Evolutionary conservation across 1,139 yeast genomes (phyloP).

Genomic region (Williopsis jadinii): DNA sequence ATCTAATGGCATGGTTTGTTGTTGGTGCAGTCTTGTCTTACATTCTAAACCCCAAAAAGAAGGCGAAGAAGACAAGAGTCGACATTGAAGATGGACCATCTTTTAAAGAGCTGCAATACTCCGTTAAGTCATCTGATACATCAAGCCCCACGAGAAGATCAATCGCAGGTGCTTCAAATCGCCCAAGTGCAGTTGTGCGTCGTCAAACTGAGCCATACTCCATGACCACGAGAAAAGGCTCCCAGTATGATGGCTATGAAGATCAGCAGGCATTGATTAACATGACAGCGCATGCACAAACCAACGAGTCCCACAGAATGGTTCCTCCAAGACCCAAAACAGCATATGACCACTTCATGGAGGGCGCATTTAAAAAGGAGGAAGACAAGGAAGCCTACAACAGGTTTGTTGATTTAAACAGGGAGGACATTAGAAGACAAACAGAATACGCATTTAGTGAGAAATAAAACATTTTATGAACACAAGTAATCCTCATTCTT

Average conservation of each 20-base stretch:
- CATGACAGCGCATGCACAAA: constrained; percentile 16
- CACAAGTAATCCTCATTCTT: no score
- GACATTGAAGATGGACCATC: background rate
- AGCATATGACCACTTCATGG: constrained; percentile 18
- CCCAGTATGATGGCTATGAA: background rate
- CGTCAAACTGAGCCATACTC: constrained; percentile 8
- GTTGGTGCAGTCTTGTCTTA: constrained; percentile 15
- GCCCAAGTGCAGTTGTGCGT: constrained; percentile 1
- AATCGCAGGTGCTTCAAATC: background rate
- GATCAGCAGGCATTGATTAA: constrained; percentile 11
- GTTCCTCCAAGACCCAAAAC: constrained; percentile 1
- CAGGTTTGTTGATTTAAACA: constrained; percentile 13
- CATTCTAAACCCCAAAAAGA: constrained; percentile 7
- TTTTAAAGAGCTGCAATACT: constrained; percentile 12
- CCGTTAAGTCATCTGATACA: constrained; percentile 13
- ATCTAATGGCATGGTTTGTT: constrained; percentile 14
- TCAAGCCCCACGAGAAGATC: constrained; percentile 6
- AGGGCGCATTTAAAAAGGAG: constrained; percentile 14
- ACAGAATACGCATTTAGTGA: background rate
- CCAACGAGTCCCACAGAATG: background rate
- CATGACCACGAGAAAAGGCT: background rate
- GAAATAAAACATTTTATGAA: no score
- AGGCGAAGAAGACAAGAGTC: background rate
- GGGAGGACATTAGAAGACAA: constrained; percentile 4
- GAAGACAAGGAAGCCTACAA: constrained; percentile 10